A percentile compares a stretch with the other conserved stretches of the same genome.
Evolutionary conservation across 2,329 filamentous ascomycete genomes (phyloP).

Genomic region (Scleromitrula shiraiana): DNA sequence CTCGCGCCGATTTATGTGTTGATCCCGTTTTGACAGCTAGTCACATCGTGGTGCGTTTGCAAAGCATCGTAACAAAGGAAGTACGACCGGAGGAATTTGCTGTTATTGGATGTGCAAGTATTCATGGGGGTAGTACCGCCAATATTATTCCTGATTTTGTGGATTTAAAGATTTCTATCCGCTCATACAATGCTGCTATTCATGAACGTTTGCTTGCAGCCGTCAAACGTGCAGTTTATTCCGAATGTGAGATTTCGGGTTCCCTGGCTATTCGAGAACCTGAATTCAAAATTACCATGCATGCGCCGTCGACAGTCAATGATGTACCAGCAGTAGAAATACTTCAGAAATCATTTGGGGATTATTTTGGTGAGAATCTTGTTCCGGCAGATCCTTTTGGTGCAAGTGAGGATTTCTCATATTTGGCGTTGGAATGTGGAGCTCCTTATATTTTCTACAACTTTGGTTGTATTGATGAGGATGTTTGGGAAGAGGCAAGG

Average conservation of each 20-base stretch:
- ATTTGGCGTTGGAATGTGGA: conserved; percentile 34
- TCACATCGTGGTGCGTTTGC: conserved; percentile 34
- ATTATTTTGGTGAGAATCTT: conserved; percentile 13
- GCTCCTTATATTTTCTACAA: background rate
- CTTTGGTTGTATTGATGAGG: background rate
- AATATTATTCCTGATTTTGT: conserved; percentile 39
- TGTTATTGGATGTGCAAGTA: conserved; percentile 36
- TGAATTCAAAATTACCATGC: conserved; percentile 13
- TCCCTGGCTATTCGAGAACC: conserved; percentile 31
- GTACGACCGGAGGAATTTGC: conserved; percentile 34
- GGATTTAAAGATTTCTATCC: conserved; percentile 35
- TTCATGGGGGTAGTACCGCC: conserved; percentile 35
- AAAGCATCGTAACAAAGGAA: conserved; percentile 34
- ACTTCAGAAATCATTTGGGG: conserved; percentile 17
- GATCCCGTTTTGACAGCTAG: conserved; percentile 40
- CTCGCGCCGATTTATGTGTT: conserved; percentile 34
- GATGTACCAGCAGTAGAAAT: conserved; percentile 9
- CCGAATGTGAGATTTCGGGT: conserved; percentile 36
- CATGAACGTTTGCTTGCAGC: conserved; percentile 31
- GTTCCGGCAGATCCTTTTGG: conserved; percentile 6
- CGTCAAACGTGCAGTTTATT: conserved; percentile 39
- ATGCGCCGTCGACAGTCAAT: conserved; percentile 19
- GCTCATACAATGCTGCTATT: conserved; percentile 29
- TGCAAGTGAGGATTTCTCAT: conserved; percentile 31
- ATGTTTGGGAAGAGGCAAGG: background rate